Evolutionary conservation across 2,329 filamentous ascomycete genomes (phyloP), one percentile per base, ranked within the genome.

Genomic region (Claviceps purpurea): DNA sequence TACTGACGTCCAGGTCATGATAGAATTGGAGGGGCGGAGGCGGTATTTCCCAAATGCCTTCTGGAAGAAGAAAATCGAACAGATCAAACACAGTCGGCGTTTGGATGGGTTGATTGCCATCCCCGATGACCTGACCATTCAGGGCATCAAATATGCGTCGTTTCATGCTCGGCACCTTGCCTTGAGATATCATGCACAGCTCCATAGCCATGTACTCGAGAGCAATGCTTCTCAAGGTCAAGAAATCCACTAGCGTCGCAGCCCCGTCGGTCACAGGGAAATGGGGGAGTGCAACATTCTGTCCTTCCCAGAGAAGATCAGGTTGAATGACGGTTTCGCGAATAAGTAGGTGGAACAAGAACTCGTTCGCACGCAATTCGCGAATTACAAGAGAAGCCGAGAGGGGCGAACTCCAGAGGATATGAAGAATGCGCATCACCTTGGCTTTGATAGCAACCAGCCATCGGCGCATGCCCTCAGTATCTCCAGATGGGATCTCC

Each of bases 171-270:
- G 87, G 84, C 56, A 85, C 81, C 48, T 82, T 78, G 54, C 81
- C 77, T 56, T 85, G 83, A 1, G 85, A 79, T 39, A 89, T 82
- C 54, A 84, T 79, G 59, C 89, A 87, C 40, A 98, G 77, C 65
- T 97, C 91, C 55, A 87, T 82, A 14, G 87, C 84, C 38, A 89
- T 81, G 62, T 96, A 97, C 61, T 94, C 87, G 56, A 94, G 79
- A 41, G 88, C 78, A 60, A 87, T 80, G 50, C 87, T 82, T 52
- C 94, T 81, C 54, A 87, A 77, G 13, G 80, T 76, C 46, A 98
- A 74, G 63, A 94, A 95, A 60, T 91, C 83, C 38, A 84, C 76
- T 41, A 93, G 78, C 0, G 85, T 81, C 39, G 77, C 68, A 1
- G 86, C 82, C 10, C 87, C 83, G 20, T 82, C 74, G 0, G 77